phyloP scores from a whole-genome alignment of 164 flowering plant species.

The Dillenia turbinata region DNA sequence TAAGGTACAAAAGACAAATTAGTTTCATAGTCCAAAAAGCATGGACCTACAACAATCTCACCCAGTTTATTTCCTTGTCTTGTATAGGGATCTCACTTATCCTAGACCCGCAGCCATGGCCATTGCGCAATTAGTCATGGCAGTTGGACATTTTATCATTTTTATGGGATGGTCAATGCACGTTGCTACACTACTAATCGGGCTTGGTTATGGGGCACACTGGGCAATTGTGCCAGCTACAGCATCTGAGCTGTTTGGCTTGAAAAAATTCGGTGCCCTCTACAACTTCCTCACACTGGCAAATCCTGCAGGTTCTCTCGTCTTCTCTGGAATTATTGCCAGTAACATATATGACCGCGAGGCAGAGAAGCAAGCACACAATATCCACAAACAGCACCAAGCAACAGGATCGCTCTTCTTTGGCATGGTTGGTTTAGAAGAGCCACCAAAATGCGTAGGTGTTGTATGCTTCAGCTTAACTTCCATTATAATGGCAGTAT shows the following conservation, averaged over 20 bases:
- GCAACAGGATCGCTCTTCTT: conserved; percentile 17
- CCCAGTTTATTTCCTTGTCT: not conserved
- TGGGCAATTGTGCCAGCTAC: conserved; percentile 97
- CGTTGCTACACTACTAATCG: conserved; percentile 74
- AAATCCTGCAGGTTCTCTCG: conserved; percentile 80
- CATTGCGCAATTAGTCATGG: conserved; percentile 73
- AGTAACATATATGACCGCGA: conserved; percentile 81
- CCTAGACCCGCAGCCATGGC: conserved; percentile 88
- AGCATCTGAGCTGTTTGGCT: conserved; percentile 93
- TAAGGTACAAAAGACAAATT: conserved; percentile 39
- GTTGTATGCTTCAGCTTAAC: conserved; percentile 76
- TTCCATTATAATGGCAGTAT: conserved; percentile 70
- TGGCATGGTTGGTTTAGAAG: conserved; percentile 29
- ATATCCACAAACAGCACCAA: conserved; percentile 12
- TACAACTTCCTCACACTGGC: conserved; percentile 93
- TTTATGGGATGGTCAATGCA: conserved; percentile 93
- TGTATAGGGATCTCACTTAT: conserved; percentile 71
- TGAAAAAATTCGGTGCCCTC: conserved; percentile 85
- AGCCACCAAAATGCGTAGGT: conserved; percentile 67
- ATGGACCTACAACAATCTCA: not conserved
- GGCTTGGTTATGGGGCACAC: conserved; percentile 98
- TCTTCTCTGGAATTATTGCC: conserved; percentile 84
- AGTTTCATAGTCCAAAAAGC: not conserved
- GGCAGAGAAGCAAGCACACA: conserved; percentile 81
- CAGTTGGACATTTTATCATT: conserved; percentile 71